phyloP scores from a whole-genome alignment of 2,329 filamentous ascomycete genomes.

The Periconia sp. region DNA sequence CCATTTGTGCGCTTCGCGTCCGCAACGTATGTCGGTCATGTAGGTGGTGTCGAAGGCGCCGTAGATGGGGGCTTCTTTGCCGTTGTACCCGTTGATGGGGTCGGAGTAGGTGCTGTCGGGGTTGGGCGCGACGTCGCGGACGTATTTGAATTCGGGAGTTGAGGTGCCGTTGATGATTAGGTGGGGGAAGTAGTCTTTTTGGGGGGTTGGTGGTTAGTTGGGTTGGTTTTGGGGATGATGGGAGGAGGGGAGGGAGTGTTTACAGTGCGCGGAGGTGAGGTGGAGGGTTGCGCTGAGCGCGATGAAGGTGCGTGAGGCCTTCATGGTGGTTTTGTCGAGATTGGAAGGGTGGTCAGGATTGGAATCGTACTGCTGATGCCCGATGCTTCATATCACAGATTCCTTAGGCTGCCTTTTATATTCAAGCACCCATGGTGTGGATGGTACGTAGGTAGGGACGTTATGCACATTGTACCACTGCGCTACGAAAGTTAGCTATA shows the following conservation, averaged over 20 bases:
- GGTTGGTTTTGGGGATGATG: no score
- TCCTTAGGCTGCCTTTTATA: no score
- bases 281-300: slow-evolving; percentile 1
- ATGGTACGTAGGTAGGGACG: no score
- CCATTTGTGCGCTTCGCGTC: slow-evolving; percentile 1
- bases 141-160: slow-evolving; percentile 12
- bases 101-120: neutral
- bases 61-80: slow-evolving; percentile 8
- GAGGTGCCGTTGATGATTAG: slow-evolving; percentile 8
- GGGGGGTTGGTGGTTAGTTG: slow-evolving; percentile 1
- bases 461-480: no score
- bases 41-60: slow-evolving; percentile 5
- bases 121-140: slow-evolving; percentile 3
- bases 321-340: no score
- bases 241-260: neutral
- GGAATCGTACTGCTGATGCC: no score
- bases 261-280: slow-evolving; percentile 4
- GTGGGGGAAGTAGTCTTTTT: slow-evolving; percentile 11
- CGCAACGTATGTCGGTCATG: slow-evolving; percentile 9
- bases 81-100: slow-evolving; percentile 1
- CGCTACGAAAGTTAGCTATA: no score
- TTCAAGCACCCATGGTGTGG: no score
- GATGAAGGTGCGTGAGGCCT: no score
- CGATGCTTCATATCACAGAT: no score
- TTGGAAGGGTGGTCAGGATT: no score